These are phyloP conservation scores for Mycena belliarum DNA, from an alignment of 768 basidiomycete species.

Conservation along the genomic window DNA sequence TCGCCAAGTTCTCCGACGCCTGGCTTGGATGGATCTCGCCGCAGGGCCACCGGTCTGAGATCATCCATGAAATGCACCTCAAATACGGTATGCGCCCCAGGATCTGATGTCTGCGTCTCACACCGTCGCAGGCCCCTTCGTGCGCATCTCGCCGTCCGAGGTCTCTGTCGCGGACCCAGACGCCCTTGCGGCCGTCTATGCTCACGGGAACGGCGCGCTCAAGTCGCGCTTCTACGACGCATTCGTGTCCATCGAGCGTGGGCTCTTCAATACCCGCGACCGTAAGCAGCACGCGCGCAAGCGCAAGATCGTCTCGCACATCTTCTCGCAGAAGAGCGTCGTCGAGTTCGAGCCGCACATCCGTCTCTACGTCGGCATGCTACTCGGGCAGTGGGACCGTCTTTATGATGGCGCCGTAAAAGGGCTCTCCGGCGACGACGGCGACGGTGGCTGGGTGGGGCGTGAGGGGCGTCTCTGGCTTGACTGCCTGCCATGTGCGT, in stretches of 20 bases:
- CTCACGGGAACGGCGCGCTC: conserved; percentile 79
- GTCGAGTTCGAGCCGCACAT: conserved; percentile 86
- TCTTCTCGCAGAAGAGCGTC: conserved; percentile 84
- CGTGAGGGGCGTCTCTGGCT: conserved; percentile 67
- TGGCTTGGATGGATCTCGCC: conserved; percentile 72
- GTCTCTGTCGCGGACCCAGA: conserved; percentile 78
- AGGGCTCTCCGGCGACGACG: conserved; percentile 57
- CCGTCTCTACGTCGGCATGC: conserved; percentile 52
- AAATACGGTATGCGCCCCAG: conserved; percentile 58
- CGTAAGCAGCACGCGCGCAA: conserved; percentile 82
- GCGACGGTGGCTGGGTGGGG: conserved; percentile 68
- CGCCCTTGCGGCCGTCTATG: conserved; percentile 75
- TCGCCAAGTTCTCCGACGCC: conserved; percentile 69
- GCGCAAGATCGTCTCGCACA: conserved; percentile 87
- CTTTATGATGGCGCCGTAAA: conserved; percentile 57
- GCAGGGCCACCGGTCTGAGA: conserved; percentile 73
- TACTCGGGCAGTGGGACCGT: conserved; percentile 77
- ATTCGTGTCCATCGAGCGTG: conserved; percentile 73
- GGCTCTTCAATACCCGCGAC: conserved; percentile 79
- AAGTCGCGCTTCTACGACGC: conserved; percentile 81
- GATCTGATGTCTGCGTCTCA: neutral
- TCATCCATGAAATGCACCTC: conserved; percentile 71
- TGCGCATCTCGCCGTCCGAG: conserved; percentile 76
- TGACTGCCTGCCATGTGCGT: conserved; percentile 71
- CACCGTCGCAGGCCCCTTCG: conserved; percentile 52